phyloP scores from a whole-genome alignment of 495 filamentous ascomycete genomes.

The Penicillium samsonianum region DNA sequence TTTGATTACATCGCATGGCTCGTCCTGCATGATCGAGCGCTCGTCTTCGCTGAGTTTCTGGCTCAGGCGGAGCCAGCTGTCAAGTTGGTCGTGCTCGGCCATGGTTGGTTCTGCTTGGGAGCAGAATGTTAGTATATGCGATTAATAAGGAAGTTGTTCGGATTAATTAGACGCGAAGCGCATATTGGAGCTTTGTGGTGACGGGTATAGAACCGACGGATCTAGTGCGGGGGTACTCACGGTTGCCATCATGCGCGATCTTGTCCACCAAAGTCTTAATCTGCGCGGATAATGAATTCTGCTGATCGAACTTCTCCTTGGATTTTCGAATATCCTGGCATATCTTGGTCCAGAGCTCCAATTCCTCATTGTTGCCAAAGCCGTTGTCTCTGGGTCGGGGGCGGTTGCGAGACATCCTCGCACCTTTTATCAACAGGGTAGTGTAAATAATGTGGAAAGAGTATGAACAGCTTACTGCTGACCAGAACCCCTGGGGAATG shows the following conservation, averaged over 20 bases:
- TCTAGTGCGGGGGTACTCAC: constrained; percentile 35
- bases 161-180: not conserved
- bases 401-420: constrained; percentile 48
- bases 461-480: not conserved
- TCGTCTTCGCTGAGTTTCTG: constrained; percentile 65
- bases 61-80: constrained; percentile 61
- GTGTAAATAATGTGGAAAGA: not conserved
- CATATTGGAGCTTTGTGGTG: not conserved
- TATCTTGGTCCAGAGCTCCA: constrained; percentile 64
- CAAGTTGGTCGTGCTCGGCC: constrained; percentile 51
- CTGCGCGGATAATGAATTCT: constrained; percentile 48
- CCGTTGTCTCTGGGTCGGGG: constrained; percentile 51
- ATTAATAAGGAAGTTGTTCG: not conserved
- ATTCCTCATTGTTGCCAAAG: constrained; percentile 59
- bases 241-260: constrained; percentile 46
- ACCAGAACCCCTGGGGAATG: not conserved
- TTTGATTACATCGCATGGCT: constrained; percentile 59
- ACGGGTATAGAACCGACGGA: constrained; percentile 10
- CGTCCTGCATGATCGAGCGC: constrained; percentile 56
- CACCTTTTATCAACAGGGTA: not conserved
- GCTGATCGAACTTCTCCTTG: constrained; percentile 63
- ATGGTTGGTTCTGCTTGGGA: constrained; percentile 38
- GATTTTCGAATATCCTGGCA: constrained; percentile 57
- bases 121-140: constrained; percentile 17
- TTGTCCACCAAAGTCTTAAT: constrained; percentile 56